Base-by-base conservation (phyloP, 1,284 basidiomycete species). In the Volvariella volvacea region DNA sequence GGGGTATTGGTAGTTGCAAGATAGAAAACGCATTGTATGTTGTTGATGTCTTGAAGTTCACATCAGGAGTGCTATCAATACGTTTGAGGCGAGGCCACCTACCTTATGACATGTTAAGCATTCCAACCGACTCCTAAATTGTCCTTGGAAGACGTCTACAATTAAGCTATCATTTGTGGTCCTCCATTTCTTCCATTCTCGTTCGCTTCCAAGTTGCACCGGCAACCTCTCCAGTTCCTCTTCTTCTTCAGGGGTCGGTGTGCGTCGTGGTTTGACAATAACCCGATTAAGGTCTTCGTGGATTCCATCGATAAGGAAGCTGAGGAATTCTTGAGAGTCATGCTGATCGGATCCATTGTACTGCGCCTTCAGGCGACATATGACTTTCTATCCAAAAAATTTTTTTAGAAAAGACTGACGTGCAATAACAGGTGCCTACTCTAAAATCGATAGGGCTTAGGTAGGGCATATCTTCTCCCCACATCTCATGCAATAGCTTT, bases 1-100 rank as follows among this genome's bases (percentile, higher is more conserved):
- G 70, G 1, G 95, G 93, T 43, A 99, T 83, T 1, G 95, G 94
- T 45, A 99, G 64, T 28, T 92, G 89, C 45, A 99, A 76, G 55
- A 96, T 95, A 76, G 97, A 97, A 68, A 99, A 99, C 2, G 90
- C 80, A 59, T 99, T 97, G 59, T 96, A 99, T 6, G 94, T 98
- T 3, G 93, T 98, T 21, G 92, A 96, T 2, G 95, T 98, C 91
- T 96, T 4, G 19, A 21, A 6, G 19, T 7, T 15, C n/a, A 37
- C 9, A 55, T 2, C 50, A 48, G 22, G n/a, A 37, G 19, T 41
- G 44, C 38, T 40, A 30, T 30, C 32, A 4, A 39, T 6, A n/a
- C 8, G 17, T 17, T 17, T 48, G 42, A 36, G 50, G 50, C 17
- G 44, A 22, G 44, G 42, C 43, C 47, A 68, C 82, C 48, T 49